A percentile compares a stretch with the other conserved stretches of the same genome.
Evolutionary conservation across 2,329 filamentous ascomycete genomes (phyloP).

Genomic region (Colletotrichum sp.): DNA sequence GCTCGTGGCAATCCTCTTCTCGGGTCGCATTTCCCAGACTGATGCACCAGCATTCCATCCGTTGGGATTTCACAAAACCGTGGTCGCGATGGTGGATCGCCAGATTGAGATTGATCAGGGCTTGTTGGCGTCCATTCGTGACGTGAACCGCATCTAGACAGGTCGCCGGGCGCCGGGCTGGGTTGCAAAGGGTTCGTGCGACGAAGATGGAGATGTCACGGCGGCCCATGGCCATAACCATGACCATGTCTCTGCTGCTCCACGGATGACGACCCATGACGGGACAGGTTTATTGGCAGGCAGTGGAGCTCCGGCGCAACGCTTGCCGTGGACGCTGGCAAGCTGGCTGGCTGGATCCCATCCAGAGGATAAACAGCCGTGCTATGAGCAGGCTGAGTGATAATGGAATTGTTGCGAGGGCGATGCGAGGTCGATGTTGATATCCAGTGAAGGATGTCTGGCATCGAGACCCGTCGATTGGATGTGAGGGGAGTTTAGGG

Average conservation of each 20-base stretch:
- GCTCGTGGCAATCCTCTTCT: background rate
- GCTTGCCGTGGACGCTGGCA: background rate
- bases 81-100: background rate
- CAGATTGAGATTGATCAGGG: background rate
- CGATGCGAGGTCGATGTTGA: background rate
- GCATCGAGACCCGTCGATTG: conserved; percentile 12
- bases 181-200: background rate
- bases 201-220: background rate
- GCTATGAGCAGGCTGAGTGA: background rate
- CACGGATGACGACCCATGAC: background rate
- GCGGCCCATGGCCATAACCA: background rate
- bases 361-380: background rate
- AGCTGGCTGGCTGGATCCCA: background rate
- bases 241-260: background rate
- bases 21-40: background rate
- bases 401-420: background rate
- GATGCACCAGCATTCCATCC: background rate
- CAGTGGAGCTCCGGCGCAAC: background rate
- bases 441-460: background rate
- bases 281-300: conserved; percentile 2
- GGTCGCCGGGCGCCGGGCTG: background rate
- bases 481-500: background rate
- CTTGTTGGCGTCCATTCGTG: background rate
- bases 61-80: background rate
- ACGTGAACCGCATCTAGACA: background rate